Percentiles rank a stretch among this genome's conserved stretches.
phyloP scores from a whole-genome alignment of 1,284 basidiomycete species.

The Amylostereum areolatum region DNA sequence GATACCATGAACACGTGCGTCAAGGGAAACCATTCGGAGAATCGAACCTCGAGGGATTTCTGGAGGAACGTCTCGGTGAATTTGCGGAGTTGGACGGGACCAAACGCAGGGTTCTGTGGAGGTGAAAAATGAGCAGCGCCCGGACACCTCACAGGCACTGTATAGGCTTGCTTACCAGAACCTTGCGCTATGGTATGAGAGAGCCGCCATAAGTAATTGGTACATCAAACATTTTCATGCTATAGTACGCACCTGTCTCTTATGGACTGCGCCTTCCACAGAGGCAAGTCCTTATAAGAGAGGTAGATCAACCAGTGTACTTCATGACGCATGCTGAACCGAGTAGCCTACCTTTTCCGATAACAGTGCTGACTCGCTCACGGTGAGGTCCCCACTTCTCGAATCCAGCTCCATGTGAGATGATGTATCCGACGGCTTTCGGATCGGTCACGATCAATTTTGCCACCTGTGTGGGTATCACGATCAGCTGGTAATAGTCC shows the following conservation, averaged over 20 bases:
- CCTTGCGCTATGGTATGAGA: conserved; percentile 2
- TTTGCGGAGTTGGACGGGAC: conserved; percentile 23
- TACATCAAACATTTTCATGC: not conserved
- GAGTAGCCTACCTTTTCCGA: conserved; percentile 35
- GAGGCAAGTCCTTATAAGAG: conserved; percentile 30
- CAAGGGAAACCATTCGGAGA: not conserved
- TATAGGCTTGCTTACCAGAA: conserved; percentile 1
- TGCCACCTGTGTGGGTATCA: conserved; percentile 22
- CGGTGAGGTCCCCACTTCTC: conserved; percentile 35
- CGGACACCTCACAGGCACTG: not conserved
- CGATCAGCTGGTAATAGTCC: not conserved
- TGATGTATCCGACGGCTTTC: conserved; percentile 42
- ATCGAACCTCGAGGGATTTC: conserved; percentile 20
- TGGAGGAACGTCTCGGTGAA: conserved; percentile 25
- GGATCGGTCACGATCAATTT: conserved; percentile 41
- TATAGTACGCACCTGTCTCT: not conserved
- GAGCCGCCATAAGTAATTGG: not conserved
- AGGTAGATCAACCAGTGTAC: not conserved
- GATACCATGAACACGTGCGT: not conserved
- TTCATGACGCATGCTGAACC: not conserved
- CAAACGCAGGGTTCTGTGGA: conserved; percentile 26
- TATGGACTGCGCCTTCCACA: conserved; percentile 28
- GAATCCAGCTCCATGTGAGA: conserved; percentile 39
- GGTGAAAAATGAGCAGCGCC: not conserved
- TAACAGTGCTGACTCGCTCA: conserved; percentile 27